Conservation (phyloP, 805 yeast genomes). For the Citeromyces matritensis region DNA sequence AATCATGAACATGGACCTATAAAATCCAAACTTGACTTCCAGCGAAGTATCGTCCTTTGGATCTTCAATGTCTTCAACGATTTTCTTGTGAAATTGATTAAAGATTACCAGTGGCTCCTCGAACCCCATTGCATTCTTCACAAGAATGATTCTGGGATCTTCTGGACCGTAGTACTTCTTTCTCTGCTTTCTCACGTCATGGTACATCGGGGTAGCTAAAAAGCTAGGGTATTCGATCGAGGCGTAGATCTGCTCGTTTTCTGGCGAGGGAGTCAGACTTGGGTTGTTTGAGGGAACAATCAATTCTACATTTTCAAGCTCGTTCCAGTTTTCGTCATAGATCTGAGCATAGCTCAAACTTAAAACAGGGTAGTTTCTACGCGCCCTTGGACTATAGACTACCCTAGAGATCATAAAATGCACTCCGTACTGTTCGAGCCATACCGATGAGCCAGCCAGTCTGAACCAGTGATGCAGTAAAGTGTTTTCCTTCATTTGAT, state of each 20-base stretch:
- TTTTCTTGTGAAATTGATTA: slow-evolving; percentile 7
- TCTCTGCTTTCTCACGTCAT: neutral
- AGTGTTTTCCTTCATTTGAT: neutral
- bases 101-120: slow-evolving; percentile 23
- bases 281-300: neutral
- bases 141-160: slow-evolving; percentile 20
- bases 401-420: slow-evolving; percentile 22
- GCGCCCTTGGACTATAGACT: slow-evolving; percentile 10
- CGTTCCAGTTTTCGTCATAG: slow-evolving; percentile 21
- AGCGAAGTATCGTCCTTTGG: neutral
- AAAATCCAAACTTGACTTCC: neutral
- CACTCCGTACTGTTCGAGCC: slow-evolving; percentile 26
- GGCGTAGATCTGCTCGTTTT: neutral
- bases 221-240: slow-evolving; percentile 2
- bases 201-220: neutral
- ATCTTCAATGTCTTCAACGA: slow-evolving; percentile 6
- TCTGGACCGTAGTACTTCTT: slow-evolving; percentile 17
- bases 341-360: slow-evolving; percentile 13
- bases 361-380: slow-evolving; percentile 2
- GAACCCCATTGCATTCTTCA: slow-evolving; percentile 10
- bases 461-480: slow-evolving; percentile 2
- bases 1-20: slow-evolving; percentile 6
- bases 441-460: slow-evolving; percentile 10
- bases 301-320: slow-evolving; percentile 6
- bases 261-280: neutral